Conservation (phyloP, 805 yeast genomes). For the Scheffersomyces ergatensis region DNA sequence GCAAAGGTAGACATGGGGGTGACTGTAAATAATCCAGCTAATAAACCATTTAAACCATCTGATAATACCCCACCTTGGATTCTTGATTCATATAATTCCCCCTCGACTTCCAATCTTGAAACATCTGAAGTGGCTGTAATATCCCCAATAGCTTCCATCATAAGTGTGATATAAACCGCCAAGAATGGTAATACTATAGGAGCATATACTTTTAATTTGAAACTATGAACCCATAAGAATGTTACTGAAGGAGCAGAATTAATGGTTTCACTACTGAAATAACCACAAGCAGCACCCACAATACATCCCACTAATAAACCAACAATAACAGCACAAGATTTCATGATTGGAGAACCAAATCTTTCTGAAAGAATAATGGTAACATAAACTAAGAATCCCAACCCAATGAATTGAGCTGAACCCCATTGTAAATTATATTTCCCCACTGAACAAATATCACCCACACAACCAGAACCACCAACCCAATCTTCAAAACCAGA, state of each 20-base stretch:
- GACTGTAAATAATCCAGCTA: constrained; percentile 75
- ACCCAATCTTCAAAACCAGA: constrained; percentile 83
- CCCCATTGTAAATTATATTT: constrained; percentile 68
- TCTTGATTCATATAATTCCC: constrained; percentile 75
- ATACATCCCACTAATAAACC: constrained; percentile 88
- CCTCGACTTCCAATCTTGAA: constrained; percentile 80
- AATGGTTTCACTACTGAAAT: constrained; percentile 59
- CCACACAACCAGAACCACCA: constrained; percentile 76
- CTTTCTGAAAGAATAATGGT: constrained; percentile 75
- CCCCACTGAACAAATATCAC: constrained; percentile 19
- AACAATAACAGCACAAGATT: constrained; percentile 85
- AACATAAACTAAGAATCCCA: constrained; percentile 79
- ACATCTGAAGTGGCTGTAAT: constrained; percentile 94
- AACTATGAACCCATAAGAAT: constrained; percentile 86
- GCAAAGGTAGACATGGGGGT: constrained; percentile 95
- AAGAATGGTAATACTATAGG: constrained; percentile 84
- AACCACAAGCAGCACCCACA: constrained; percentile 88
- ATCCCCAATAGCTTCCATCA: constrained; percentile 95
- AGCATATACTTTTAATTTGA: constrained; percentile 71
- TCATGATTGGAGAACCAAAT: constrained; percentile 94
- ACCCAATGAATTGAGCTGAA: constrained; percentile 79
- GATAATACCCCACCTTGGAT: constrained; percentile 92
- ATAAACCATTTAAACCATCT: constrained; percentile 77
- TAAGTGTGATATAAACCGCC: constrained; percentile 76
- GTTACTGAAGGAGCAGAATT: constrained; percentile 77